Conservation (phyloP, 2,329 filamentous ascomycete genomes). For the Fusarium sulawesiense region DNA sequence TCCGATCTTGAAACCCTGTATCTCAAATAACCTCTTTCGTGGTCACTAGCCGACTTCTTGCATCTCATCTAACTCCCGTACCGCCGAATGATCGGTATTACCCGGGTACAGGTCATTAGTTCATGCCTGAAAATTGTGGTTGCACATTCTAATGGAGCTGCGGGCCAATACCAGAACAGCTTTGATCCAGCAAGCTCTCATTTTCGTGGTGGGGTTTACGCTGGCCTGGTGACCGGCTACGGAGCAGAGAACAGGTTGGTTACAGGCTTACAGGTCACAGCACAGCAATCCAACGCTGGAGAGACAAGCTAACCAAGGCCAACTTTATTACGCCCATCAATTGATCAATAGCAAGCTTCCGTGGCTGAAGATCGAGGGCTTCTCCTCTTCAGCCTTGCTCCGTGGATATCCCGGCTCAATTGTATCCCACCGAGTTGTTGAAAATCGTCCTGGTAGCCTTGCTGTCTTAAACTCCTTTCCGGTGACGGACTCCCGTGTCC, state of each 20-base stretch:
- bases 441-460: background rate
- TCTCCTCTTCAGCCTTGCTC: conserved; percentile 6
- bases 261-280: background rate
- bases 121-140: conserved; percentile 45
- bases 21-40: conserved; percentile 9
- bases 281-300: background rate
- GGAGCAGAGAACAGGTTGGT: conserved; percentile 20
- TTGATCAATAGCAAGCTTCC: conserved; percentile 27
- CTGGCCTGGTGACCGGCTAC: conserved; percentile 42
- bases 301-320: background rate
- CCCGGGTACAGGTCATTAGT: conserved; percentile 39
- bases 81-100: conserved; percentile 48
- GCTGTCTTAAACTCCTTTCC: conserved; percentile 9
- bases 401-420: conserved; percentile 1
- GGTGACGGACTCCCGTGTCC: conserved; percentile 16
- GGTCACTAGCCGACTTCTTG: conserved; percentile 32
- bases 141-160: conserved; percentile 5
- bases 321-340: conserved; percentile 8
- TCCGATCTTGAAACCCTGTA: conserved; percentile 14
- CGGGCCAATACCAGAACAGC: conserved; percentile 25
- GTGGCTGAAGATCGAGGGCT: conserved; percentile 5
- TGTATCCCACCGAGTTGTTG: background rate
- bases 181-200: conserved; percentile 30
- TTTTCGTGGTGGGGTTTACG: conserved; percentile 35
- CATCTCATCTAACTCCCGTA: conserved; percentile 44